Evolutionary conservation across 2,329 filamentous ascomycete species (phyloP).

Genomic region (Fusarium sp.): DNA sequence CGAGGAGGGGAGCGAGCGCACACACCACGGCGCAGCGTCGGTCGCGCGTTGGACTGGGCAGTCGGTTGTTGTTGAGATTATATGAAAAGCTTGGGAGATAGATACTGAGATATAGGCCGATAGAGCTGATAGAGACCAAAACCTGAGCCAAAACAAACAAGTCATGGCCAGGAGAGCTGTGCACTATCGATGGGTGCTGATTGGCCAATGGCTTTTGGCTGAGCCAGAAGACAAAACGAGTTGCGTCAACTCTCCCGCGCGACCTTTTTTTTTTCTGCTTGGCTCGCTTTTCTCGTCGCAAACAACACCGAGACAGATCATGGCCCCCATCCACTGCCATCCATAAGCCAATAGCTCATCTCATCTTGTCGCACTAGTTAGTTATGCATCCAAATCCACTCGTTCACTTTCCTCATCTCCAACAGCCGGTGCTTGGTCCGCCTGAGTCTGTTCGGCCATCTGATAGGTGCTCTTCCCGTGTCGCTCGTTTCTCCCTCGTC

Average conservation of each 20-base stretch:
- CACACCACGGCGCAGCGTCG: slow-evolving; percentile 2
- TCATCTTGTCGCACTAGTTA: neutral
- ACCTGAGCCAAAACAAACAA: slow-evolving; percentile 38
- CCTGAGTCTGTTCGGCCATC: slow-evolving; percentile 2
- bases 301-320: slow-evolving; percentile 37
- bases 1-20: slow-evolving; percentile 4
- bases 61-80: slow-evolving; percentile 28
- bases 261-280: slow-evolving; percentile 3
- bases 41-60: neutral
- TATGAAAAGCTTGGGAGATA: slow-evolving; percentile 38
- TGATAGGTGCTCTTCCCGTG: slow-evolving; percentile 17
- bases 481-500: slow-evolving; percentile 3
- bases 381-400: slow-evolving; percentile 3
- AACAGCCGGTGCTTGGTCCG: slow-evolving; percentile 21
- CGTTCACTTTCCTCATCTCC: neutral
- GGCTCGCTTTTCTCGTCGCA: slow-evolving; percentile 36
- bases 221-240: slow-evolving; percentile 40
- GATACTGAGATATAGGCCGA: slow-evolving; percentile 22
- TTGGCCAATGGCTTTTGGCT: slow-evolving; percentile 47
- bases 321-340: neutral
- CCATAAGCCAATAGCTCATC: neutral
- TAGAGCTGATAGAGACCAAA: slow-evolving; percentile 8
- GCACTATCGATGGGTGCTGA: slow-evolving; percentile 46
- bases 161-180: slow-evolving; percentile 31
- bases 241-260: slow-evolving; percentile 34